Base-by-base conservation (phyloP, 202 grass and related monocot species). In the Digitaria exilis region DNA sequence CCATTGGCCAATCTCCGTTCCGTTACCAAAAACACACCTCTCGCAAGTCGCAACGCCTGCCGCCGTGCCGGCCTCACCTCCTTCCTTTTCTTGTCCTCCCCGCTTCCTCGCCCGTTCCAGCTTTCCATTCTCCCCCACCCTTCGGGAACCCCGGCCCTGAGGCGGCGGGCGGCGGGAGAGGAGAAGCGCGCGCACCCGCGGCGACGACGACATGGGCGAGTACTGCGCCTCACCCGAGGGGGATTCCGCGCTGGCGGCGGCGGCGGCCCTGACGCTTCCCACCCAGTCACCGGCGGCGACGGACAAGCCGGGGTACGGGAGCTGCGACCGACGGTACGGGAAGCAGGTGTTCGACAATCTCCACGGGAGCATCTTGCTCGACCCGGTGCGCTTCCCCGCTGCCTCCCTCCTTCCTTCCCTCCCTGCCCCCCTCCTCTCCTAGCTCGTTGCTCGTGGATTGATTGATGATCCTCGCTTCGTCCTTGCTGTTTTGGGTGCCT, bases 311-410 rank as follows among this genome's bases (percentile, higher is more conserved):
- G 3, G 10, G 16, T 77, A 62, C 41, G 80, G 49, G 55, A 45
- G 51, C 48, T 67, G 69, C 59, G 92, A 91, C 58, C 87, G 92
- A 15, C 45, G 92, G 18, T 85, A 65, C 77, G 46, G 71, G 86
- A 94, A 94, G 80, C 92, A 91, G 69, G 86, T 94, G 32, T 91
- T 94, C 73, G 92, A 94, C 69, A 94, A 94, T 77, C 83, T 94
- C 32, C 92, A 94, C 68, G 76, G 84, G 15, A 88, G 67, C 84
- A 94, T 94, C 75, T 89, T 81, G 44, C 86, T 94, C 66, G 92
- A 94, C 85, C 92, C 92, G 60, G 92, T 94, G 72, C 44, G 43
- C 11, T 56, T 15, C 55, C 6, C 77, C 28, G 44, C 43, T 18
- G 70, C 68, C 18, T 30, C 68, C 43, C 28, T 31, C 17, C 69